phyloP scores from a whole-genome alignment of 1,284 basidiomycete species.

The Fomitiporia mediterranea region DNA sequence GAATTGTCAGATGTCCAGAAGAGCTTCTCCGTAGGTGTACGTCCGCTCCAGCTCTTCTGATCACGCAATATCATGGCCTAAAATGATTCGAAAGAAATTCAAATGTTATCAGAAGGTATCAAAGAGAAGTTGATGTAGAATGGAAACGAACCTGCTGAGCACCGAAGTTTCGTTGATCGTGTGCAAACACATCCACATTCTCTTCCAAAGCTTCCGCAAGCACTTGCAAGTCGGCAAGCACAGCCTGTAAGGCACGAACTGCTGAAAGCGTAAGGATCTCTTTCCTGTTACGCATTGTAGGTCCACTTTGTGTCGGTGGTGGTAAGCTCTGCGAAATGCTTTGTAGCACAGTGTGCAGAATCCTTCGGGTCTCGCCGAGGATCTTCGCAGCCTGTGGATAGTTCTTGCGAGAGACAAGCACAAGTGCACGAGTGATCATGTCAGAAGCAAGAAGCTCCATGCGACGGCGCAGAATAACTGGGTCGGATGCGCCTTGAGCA shows the following conservation, averaged over 20 bases:
- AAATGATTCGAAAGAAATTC: constrained; percentile 19
- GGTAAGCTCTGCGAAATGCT: constrained; percentile 70
- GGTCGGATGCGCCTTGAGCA: constrained; percentile 58
- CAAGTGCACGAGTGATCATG: constrained; percentile 90
- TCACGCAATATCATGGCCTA: constrained; percentile 90
- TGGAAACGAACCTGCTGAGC: constrained; percentile 74
- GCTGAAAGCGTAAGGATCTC: constrained; percentile 67
- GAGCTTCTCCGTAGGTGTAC: constrained; percentile 80
- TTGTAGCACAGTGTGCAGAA: constrained; percentile 79
- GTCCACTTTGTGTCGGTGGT: constrained; percentile 42
- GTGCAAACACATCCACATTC: constrained; percentile 84
- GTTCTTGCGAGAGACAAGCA: constrained; percentile 85
- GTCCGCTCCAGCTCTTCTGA: constrained; percentile 88
- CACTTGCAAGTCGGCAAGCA: constrained; percentile 80
- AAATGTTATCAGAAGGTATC: constrained; percentile 17
- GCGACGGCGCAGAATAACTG: constrained; percentile 82
- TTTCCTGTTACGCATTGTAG: constrained; percentile 60
- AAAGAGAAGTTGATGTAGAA: background rate
- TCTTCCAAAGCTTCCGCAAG: constrained; percentile 84
- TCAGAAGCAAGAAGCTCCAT: constrained; percentile 93
- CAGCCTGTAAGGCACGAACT: constrained; percentile 75
- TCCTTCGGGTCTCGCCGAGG: constrained; percentile 83
- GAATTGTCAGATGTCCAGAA: constrained; percentile 89
- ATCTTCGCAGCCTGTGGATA: constrained; percentile 83
- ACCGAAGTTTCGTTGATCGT: constrained; percentile 87